A percentile compares a stretch with the other conserved stretches of the same genome.
phyloP scores from a whole-genome alignment of 2,329 filamentous ascomycete species.

The Penicillium italicum region DNA sequence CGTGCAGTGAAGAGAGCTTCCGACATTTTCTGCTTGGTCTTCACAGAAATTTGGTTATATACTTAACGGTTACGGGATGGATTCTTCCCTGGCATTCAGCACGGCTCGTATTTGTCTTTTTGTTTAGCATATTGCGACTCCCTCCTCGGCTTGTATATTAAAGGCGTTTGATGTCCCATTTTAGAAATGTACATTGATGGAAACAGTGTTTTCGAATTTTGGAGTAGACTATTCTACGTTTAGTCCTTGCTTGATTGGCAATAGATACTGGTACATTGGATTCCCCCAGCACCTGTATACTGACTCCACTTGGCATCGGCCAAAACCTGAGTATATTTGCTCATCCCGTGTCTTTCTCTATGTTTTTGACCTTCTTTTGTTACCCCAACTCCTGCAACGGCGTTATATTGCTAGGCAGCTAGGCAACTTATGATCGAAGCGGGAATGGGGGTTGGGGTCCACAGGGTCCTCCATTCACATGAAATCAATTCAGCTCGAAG shows the following conservation, averaged over 20 bases:
- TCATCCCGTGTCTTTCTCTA: constrained; percentile 7
- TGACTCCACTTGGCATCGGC: not conserved
- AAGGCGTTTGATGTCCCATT: constrained; percentile 17
- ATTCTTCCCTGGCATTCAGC: constrained; percentile 12
- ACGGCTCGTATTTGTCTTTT: constrained; percentile 14
- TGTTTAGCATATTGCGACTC: constrained; percentile 23
- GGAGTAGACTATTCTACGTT: constrained; percentile 1
- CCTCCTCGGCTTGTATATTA: constrained; percentile 24
- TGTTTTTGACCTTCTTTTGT: not conserved
- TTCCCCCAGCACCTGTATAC: constrained; percentile 4
- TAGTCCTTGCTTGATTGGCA: constrained; percentile 2
- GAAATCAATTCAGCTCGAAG: constrained; percentile 30
- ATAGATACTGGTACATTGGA: constrained; percentile 6
- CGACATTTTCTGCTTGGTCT: not conserved
- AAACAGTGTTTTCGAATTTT: not conserved
- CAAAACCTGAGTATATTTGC: constrained; percentile 1
- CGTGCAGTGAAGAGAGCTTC: constrained; percentile 6
- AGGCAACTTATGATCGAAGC: not conserved
- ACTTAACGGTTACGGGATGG: constrained; percentile 21
- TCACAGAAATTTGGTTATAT: constrained; percentile 12
- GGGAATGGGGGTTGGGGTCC: not conserved
- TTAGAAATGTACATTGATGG: constrained; percentile 10
- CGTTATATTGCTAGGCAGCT: not conserved
- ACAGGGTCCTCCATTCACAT: not conserved
- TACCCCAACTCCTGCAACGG: not conserved